These are phyloP conservation scores for Luzula sylvatica DNA, from an alignment of 176 grass and related monocot species.

Conservation along the genomic window DNA sequence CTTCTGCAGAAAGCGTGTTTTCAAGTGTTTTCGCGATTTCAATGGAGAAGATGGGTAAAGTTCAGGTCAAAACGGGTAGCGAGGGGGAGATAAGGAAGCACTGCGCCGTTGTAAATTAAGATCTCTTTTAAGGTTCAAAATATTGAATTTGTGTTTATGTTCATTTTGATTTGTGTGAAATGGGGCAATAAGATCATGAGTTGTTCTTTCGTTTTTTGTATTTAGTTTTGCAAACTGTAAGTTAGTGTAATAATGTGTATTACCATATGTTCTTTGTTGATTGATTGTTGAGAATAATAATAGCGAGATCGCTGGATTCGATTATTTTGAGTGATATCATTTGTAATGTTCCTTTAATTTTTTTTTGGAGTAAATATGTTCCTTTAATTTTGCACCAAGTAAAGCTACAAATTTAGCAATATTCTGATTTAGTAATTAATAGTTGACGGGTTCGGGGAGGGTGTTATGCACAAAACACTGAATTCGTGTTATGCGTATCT, in stretches of 20 bases:
- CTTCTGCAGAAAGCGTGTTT: constrained; percentile 30
- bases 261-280: no score
- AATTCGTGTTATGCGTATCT: no score
- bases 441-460: no score
- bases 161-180: constrained; percentile 17
- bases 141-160: neutral
- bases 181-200: constrained; percentile 6
- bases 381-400: no score
- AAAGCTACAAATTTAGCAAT: no score
- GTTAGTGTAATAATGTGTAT: neutral
- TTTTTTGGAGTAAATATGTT: no score
- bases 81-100: constrained; percentile 71
- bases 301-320: no score
- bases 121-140: constrained; percentile 1
- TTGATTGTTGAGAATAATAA: no score
- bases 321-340: no score
- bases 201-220: neutral
- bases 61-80: constrained; percentile 51
- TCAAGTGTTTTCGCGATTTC: constrained; percentile 50
- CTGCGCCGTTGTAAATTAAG: constrained; percentile 36
- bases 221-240: neutral
- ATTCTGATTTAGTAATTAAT: no score
- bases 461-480: no score
- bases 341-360: no score
- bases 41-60: constrained; percentile 53